These are phyloP conservation scores for Nidula microcarpa DNA, from an alignment of 768 basidiomycete genomes.

Conservation along the genomic window DNA sequence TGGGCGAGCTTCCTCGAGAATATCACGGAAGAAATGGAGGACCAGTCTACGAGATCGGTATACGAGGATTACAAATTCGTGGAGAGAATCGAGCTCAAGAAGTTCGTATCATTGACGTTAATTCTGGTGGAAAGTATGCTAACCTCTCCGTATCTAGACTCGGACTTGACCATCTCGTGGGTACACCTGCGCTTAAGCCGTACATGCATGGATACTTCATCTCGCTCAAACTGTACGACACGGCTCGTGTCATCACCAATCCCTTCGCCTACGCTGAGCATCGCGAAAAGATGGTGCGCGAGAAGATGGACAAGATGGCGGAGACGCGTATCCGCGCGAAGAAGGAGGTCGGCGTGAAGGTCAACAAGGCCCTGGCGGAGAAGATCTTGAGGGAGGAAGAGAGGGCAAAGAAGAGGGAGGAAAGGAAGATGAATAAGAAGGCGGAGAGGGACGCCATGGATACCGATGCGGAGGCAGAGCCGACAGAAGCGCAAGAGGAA, in stretches of 20 bases:
- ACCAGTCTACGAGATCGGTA: slow-evolving; percentile 69
- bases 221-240: slow-evolving; percentile 92
- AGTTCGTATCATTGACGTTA: slow-evolving; percentile 35
- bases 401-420: slow-evolving; percentile 50
- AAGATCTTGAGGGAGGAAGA: slow-evolving; percentile 69
- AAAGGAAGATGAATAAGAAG: slow-evolving; percentile 47
- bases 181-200: slow-evolving; percentile 93
- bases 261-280: slow-evolving; percentile 95
- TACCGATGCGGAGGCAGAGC: slow-evolving; percentile 26
- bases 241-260: slow-evolving; percentile 93
- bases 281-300: slow-evolving; percentile 80
- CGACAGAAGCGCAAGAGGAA: slow-evolving; percentile 9
- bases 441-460: slow-evolving; percentile 32
- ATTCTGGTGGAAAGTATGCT: slow-evolving; percentile 1
- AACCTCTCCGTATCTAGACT: slow-evolving; percentile 45
- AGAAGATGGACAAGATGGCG: slow-evolving; percentile 91
- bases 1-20: slow-evolving; percentile 99
- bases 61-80: slow-evolving; percentile 99
- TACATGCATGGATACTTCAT: slow-evolving; percentile 99
- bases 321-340: slow-evolving; percentile 88
- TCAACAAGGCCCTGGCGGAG: slow-evolving; percentile 80
- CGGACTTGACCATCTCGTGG: slow-evolving; percentile 92
- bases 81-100: slow-evolving; percentile 79
- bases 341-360: slow-evolving; percentile 72
- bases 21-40: slow-evolving; percentile 98